A percentile compares a stretch with the other conserved stretches of the same genome.
Evolutionary conservation across 768 basidiomycete species (phyloP).

Genomic region (Asterophora parasitica): DNA sequence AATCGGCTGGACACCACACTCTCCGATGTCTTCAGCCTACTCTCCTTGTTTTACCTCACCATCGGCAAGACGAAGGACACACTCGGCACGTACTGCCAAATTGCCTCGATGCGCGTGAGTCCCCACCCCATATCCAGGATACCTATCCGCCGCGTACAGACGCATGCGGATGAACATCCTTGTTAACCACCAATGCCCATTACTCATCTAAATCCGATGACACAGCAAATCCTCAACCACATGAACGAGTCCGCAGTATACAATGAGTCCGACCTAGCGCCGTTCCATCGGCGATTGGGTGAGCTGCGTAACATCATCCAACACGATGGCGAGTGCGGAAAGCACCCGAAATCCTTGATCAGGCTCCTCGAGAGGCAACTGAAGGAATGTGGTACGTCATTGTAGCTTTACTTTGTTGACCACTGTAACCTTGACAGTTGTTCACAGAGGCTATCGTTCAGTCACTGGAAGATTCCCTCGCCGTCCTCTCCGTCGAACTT

Average conservation of each 20-base stretch:
- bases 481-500: conserved; percentile 85
- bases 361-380: conserved; percentile 88
- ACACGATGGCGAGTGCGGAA: conserved; percentile 73
- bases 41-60: conserved; percentile 96
- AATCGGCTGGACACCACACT: conserved; percentile 95
- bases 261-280: conserved; percentile 84
- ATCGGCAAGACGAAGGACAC: conserved; percentile 94
- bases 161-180: background rate
- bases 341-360: conserved; percentile 82
- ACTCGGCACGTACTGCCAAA: conserved; percentile 93
- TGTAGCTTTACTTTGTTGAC: background rate
- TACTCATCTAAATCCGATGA: conserved; percentile 15
- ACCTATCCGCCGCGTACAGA: conserved; percentile 3
- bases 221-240: conserved; percentile 88
- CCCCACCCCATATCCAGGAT: conserved; percentile 20
- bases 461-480: conserved; percentile 77
- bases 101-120: conserved; percentile 94
- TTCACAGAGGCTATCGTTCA: conserved; percentile 68
- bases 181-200: conserved; percentile 4
- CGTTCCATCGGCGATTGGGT: conserved; percentile 77
- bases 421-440: background rate
- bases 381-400: conserved; percentile 81
- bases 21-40: conserved; percentile 90
- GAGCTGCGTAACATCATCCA: conserved; percentile 86
- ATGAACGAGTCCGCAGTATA: conserved; percentile 96